These are phyloP conservation scores for Cordia subcordata DNA, from an alignment of 257 asterid species.

Conservation along the genomic window DNA sequence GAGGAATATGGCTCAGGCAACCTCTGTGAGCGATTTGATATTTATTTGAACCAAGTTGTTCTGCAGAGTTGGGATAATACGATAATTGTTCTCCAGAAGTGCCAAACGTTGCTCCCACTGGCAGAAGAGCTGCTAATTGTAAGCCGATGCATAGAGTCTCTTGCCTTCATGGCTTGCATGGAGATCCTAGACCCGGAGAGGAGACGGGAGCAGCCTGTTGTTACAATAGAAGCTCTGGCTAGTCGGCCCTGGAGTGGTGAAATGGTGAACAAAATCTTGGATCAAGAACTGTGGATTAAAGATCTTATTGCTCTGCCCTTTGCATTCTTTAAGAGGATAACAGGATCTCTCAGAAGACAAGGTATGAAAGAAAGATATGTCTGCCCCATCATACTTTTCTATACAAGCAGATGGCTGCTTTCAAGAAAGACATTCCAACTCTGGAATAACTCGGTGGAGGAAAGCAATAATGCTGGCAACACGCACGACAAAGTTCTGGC, in stretches of 20 bases:
- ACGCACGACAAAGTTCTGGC: no score
- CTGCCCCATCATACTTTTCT: constrained; percentile 54
- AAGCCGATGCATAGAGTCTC: constrained; percentile 74
- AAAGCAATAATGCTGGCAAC: constrained; percentile 6
- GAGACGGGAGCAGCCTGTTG: constrained; percentile 53
- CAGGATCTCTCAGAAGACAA: constrained; percentile 65
- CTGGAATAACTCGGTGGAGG: constrained; percentile 7
- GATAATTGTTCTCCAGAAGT: constrained; percentile 48
- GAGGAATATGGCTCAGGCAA: constrained; percentile 38
- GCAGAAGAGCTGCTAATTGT: constrained; percentile 61
- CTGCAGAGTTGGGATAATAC: constrained; percentile 69
- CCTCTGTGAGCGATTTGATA: constrained; percentile 60
- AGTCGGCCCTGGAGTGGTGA: constrained; percentile 33
- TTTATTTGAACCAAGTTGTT: constrained; percentile 69
- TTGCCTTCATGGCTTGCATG: constrained; percentile 87
- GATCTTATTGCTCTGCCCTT: constrained; percentile 62
- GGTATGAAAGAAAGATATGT: constrained; percentile 78
- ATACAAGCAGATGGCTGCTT: constrained; percentile 45
- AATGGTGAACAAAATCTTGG: constrained; percentile 32
- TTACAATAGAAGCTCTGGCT: constrained; percentile 42
- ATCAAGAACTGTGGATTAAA: constrained; percentile 53
- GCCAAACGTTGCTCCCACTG: constrained; percentile 53
- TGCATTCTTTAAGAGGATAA: constrained; percentile 52
- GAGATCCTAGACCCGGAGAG: constrained; percentile 84
- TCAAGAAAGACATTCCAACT: constrained; percentile 1